phyloP scores from a whole-genome alignment of 1,284 basidiomycete genomes.

The Cryptococcus hybrid region DNA sequence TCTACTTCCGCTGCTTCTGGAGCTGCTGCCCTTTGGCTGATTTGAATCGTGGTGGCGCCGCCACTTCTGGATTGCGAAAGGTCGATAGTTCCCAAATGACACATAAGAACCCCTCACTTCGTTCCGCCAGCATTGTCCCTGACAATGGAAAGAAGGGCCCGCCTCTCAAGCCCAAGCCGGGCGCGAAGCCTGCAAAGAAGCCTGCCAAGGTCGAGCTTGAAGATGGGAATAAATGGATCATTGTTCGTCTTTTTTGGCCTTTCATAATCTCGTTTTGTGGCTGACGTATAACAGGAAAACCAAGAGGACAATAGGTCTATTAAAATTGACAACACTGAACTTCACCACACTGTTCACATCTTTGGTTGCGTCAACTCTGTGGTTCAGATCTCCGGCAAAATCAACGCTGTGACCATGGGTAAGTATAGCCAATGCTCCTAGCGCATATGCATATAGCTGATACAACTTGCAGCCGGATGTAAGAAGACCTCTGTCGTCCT shows the following conservation, averaged over 20 bases:
- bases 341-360: conserved; percentile 84
- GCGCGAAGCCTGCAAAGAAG: conserved; percentile 65
- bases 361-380: conserved; percentile 91
- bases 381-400: conserved; percentile 86
- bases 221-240: conserved; percentile 83
- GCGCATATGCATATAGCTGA: neutral
- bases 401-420: conserved; percentile 92
- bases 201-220: conserved; percentile 87
- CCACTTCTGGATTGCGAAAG: conserved; percentile 88
- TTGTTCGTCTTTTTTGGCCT: conserved; percentile 60
- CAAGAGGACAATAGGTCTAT: conserved; percentile 80
- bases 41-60: conserved; percentile 83
- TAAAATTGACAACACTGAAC: conserved; percentile 72
- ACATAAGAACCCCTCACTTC: conserved; percentile 92
- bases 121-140: conserved; percentile 66
- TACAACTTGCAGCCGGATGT: conserved; percentile 67
- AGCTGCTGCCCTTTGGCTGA: conserved; percentile 85
- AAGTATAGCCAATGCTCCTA: conserved; percentile 35
- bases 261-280: neutral
- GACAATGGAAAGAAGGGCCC: conserved; percentile 47
- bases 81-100: conserved; percentile 97
- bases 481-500: conserved; percentile 84
- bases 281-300: conserved; percentile 66
- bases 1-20: conserved; percentile 55
- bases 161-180: conserved; percentile 65